phyloP scores from a whole-genome alignment of 257 asterid species.

The Sherardia arvensis region DNA sequence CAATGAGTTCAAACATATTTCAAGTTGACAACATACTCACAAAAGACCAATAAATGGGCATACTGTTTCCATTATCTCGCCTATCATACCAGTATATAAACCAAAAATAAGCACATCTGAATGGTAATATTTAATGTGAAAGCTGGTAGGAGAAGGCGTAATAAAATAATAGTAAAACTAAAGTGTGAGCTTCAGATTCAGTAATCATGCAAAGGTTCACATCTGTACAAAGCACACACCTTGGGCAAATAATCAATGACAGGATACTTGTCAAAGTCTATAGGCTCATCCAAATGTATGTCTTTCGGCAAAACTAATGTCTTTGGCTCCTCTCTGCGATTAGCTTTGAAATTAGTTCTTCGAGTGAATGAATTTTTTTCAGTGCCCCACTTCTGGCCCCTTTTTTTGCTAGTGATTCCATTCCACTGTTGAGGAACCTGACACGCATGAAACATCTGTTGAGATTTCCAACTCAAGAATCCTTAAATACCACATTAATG shows the following conservation, averaged over 20 bases:
- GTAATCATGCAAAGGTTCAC: background rate
- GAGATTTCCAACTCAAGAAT: background rate
- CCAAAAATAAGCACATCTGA: background rate
- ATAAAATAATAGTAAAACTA: background rate
- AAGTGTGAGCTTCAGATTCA: background rate
- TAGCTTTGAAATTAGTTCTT: conserved; percentile 30
- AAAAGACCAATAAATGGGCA: background rate
- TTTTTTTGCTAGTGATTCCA: conserved; percentile 82
- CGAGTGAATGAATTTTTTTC: conserved; percentile 39
- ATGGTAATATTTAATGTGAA: background rate
- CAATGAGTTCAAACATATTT: background rate
- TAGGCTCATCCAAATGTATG: conserved; percentile 20
- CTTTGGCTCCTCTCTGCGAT: conserved; percentile 27
- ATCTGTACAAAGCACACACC: conserved; percentile 31
- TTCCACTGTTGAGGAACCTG: conserved; percentile 69
- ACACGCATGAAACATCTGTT: background rate
- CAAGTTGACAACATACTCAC: background rate
- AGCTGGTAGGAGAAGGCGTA: background rate
- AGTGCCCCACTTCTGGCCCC: conserved; percentile 91
- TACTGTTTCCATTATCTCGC: background rate
- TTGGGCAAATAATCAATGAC: conserved; percentile 53
- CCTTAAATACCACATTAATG: background rate
- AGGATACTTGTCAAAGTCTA: conserved; percentile 68
- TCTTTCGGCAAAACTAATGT: conserved; percentile 22
- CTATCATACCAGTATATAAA: background rate